A percentile compares a stretch with the other conserved stretches of the same genome.
These are phyloP conservation scores for Cairneyella variabilis DNA, from an alignment of 495 filamentous ascomycete genomes.

Conservation along the genomic window DNA sequence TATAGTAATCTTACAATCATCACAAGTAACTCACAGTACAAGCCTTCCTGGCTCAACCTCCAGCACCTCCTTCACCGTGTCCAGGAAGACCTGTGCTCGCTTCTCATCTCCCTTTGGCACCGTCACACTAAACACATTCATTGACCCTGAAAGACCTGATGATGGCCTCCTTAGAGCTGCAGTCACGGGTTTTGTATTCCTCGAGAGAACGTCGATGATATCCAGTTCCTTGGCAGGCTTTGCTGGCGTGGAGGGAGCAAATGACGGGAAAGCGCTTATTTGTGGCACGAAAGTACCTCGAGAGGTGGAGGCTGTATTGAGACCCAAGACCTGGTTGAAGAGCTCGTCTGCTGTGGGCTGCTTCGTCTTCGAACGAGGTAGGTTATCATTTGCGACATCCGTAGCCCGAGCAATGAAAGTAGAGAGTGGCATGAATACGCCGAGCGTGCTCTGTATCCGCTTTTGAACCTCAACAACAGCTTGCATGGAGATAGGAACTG, in stretches of 20 bases:
- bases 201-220: constrained; percentile 74
- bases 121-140: constrained; percentile 75
- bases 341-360: constrained; percentile 73
- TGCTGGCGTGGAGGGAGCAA: constrained; percentile 21
- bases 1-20: background rate
- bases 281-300: constrained; percentile 68
- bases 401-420: constrained; percentile 82
- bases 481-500: constrained; percentile 71
- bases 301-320: constrained; percentile 50
- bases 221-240: constrained; percentile 46
- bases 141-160: constrained; percentile 37
- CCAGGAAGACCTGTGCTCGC: constrained; percentile 74
- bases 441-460: constrained; percentile 68
- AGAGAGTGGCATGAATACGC: constrained; percentile 76
- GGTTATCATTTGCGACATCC: constrained; percentile 77
- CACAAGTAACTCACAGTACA: constrained; percentile 46
- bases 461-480: constrained; percentile 76
- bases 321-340: constrained; percentile 82
- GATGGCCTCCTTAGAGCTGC: constrained; percentile 20
- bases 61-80: constrained; percentile 74
- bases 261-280: constrained; percentile 56
- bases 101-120: constrained; percentile 75
- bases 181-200: constrained; percentile 31
- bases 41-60: constrained; percentile 79
- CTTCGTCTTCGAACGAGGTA: constrained; percentile 60